These are phyloP conservation scores for Populus pruinosa DNA, from an alignment of 345 rosid species.

Conservation along the genomic window DNA sequence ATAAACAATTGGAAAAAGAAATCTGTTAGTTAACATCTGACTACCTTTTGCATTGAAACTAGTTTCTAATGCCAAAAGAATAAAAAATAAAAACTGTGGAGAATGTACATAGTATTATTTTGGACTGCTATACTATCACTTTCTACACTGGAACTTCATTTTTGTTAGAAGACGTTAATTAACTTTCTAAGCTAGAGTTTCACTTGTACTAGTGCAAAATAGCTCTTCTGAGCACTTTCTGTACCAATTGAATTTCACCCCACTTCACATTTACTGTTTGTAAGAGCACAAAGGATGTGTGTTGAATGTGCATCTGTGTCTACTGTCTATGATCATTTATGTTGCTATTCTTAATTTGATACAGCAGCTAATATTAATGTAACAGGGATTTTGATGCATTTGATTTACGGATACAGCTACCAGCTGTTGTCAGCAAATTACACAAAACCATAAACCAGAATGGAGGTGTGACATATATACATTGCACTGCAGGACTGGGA, in stretches of 20 bases:
- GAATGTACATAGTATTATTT: not conserved
- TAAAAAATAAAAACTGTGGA: not conserved
- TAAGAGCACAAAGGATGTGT: not conserved
- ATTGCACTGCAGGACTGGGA: conserved; percentile 98
- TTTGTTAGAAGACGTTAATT: not conserved
- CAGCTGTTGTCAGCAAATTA: conserved; percentile 72
- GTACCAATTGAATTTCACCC: not conserved
- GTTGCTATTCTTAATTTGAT: not conserved
- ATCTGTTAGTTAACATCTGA: not conserved
- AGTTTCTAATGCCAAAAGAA: not conserved
- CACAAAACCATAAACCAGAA: conserved; percentile 63
- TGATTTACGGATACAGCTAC: conserved; percentile 92
- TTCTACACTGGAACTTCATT: conserved; percentile 2
- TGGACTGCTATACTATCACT: not conserved
- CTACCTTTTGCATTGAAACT: not conserved
- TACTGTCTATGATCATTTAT: not conserved
- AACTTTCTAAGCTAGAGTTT: not conserved
- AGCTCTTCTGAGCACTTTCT: not conserved
- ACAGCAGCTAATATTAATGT: conserved; percentile 21
- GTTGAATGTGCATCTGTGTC: not conserved
- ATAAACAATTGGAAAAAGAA: not conserved
- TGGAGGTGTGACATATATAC: conserved; percentile 87
- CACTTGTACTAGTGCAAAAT: not conserved
- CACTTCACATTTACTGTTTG: not conserved
- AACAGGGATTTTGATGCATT: conserved; percentile 93